phyloP scores from a whole-genome alignment of 805 yeast genomes.

The Nakazawaea wyomingensis region DNA sequence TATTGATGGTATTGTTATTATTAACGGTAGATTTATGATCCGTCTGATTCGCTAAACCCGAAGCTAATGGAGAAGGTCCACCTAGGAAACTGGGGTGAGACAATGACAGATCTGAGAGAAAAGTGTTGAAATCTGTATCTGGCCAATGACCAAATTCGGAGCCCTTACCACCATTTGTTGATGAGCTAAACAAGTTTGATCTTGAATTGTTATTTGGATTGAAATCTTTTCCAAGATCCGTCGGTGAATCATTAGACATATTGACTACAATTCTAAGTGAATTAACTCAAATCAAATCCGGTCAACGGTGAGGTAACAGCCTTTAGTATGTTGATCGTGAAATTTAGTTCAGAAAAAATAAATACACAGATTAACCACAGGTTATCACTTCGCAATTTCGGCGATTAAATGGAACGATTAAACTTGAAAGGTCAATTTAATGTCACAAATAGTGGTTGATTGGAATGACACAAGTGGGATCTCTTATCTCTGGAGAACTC shows the following conservation, averaged over 20 bases:
- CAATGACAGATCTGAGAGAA: constrained; percentile 5
- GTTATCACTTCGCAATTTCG: too few relatives aligned
- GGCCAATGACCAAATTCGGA: constrained; percentile 10
- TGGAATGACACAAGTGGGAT: too few relatives aligned
- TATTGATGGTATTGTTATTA: neutral
- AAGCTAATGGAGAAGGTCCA: neutral
- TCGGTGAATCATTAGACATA: constrained; percentile 6
- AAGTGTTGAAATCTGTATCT: constrained; percentile 10
- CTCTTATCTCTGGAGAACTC: neutral
- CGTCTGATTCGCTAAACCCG: neutral
- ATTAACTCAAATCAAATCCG: too few relatives aligned
- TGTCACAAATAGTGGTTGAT: neutral
- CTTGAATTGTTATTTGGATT: neutral
- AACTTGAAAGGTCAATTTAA: too few relatives aligned
- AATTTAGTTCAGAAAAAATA: too few relatives aligned
- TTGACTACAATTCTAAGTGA: neutral
- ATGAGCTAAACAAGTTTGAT: neutral
- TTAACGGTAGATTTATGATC: neutral
- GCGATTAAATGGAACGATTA: too few relatives aligned
- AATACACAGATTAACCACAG: too few relatives aligned
- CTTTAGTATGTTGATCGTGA: too few relatives aligned
- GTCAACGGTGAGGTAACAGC: too few relatives aligned
- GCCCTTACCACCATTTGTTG: neutral
- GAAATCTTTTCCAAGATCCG: constrained; percentile 4
- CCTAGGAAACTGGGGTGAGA: neutral